A percentile compares a stretch with the other conserved stretches of the same genome.
These are phyloP conservation scores for Globisporangium nagaii DNA, from an alignment of 352 stramenopile species.

Conservation along the genomic window DNA sequence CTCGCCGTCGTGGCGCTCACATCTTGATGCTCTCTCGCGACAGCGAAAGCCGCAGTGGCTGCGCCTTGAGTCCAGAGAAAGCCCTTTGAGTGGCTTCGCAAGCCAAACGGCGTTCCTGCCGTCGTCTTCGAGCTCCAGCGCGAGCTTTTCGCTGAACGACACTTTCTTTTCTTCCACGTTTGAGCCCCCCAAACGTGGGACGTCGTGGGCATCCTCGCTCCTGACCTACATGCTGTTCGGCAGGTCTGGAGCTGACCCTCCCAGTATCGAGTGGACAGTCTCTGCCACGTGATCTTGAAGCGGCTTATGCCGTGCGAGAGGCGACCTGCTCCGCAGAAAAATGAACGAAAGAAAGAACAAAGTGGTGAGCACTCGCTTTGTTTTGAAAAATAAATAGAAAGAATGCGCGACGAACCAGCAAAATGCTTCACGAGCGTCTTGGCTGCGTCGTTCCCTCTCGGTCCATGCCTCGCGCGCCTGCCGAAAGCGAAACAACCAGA, in stretches of 20 bases:
- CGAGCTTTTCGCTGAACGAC: neutral
- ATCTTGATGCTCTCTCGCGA: too few species aligned
- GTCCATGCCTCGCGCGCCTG: neutral
- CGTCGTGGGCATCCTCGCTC: neutral
- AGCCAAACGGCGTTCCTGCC: too few species aligned
- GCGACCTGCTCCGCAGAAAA: too few species aligned
- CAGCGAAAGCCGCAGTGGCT: too few species aligned
- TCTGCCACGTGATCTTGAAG: conserved; percentile 1
- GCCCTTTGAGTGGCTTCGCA: too few species aligned
- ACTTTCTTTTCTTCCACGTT: neutral
- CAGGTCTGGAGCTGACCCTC: neutral
- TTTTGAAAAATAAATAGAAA: conserved; percentile 3
- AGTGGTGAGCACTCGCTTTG: neutral
- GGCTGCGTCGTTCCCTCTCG: too few species aligned
- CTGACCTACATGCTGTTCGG: neutral
- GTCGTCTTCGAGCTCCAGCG: too few species aligned
- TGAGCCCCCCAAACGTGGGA: too few species aligned
- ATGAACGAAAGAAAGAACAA: too few species aligned
- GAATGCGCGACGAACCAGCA: neutral
- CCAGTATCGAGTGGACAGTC: neutral
- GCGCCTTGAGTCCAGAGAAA: too few species aligned
- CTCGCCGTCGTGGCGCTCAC: too few species aligned
- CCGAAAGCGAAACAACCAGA: neutral
- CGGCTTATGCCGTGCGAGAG: neutral
- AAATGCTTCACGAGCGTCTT: too few species aligned